A percentile compares a stretch with the other conserved stretches of the same genome.
Conservation (phyloP, 2,329 filamentous ascomycete genomes). For the Fusarium armeniacum region DNA sequence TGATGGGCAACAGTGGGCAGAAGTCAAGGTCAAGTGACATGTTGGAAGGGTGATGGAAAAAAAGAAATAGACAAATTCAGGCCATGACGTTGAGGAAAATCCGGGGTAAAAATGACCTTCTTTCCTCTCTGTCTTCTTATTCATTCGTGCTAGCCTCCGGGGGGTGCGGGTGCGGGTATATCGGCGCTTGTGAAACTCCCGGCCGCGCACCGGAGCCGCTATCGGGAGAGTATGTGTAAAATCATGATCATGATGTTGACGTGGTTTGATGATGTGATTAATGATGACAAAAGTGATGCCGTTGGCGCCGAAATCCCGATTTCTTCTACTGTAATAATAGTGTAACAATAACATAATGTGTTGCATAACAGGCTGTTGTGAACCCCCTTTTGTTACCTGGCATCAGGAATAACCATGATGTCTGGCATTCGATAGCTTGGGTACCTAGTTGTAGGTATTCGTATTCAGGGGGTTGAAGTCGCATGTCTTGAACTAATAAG, state of each 20-base stretch:
- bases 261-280: conserved; percentile 5
- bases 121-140: conserved; percentile 12
- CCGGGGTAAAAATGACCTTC: conserved; percentile 40
- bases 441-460: neutral
- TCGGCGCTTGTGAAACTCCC: conserved; percentile 32
- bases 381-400: conserved; percentile 24
- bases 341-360: conserved; percentile 14
- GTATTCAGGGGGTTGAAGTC: conserved; percentile 16
- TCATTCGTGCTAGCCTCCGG: conserved; percentile 24
- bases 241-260: conserved; percentile 5
- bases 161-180: conserved; percentile 32
- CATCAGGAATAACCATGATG: conserved; percentile 10
- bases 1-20: neutral
- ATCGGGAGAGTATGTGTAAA: neutral
- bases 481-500: conserved; percentile 10
- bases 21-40: conserved; percentile 24
- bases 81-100: conserved; percentile 45
- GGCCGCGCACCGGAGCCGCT: conserved; percentile 34
- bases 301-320: neutral
- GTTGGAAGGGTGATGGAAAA: conserved; percentile 24
- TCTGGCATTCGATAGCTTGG: conserved; percentile 6
- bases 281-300: neutral
- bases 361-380: conserved; percentile 3
- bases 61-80: conserved; percentile 6
- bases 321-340: neutral